phyloP scores from a whole-genome alignment of 2,329 filamentous ascomycete genomes.

The Fusarium luffae region DNA sequence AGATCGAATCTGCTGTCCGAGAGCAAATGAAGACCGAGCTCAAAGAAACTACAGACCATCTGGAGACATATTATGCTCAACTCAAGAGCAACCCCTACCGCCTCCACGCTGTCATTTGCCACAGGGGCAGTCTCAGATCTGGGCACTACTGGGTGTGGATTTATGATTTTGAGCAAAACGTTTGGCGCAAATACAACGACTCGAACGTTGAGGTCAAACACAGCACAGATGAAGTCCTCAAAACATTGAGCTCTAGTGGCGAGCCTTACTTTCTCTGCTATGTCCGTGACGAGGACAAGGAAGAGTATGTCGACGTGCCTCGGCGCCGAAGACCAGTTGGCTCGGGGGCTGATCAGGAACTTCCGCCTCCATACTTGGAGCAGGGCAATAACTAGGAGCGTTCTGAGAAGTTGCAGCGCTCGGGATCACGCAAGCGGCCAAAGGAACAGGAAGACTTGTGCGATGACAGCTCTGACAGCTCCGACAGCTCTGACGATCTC shows the following conservation, averaged over 20 bases:
- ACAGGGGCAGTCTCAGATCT: constrained; percentile 76
- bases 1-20: constrained; percentile 47
- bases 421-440: background rate
- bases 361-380: constrained; percentile 33
- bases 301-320: constrained; percentile 62
- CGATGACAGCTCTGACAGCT: background rate
- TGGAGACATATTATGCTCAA: constrained; percentile 55
- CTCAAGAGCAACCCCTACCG: constrained; percentile 77
- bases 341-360: constrained; percentile 4
- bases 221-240: constrained; percentile 75
- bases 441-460: background rate
- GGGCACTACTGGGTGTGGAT: constrained; percentile 99
- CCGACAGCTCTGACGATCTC: background rate
- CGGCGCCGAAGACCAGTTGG: constrained; percentile 48
- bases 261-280: constrained; percentile 89
- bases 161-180: constrained; percentile 80
- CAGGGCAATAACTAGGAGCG: constrained; percentile 34
- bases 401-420: background rate
- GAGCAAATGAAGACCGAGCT: constrained; percentile 61
- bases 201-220: constrained; percentile 77
- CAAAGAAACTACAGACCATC: constrained; percentile 41
- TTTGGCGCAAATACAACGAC: constrained; percentile 97
- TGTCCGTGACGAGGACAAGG: constrained; percentile 74
- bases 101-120: constrained; percentile 93
- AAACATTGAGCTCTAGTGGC: constrained; percentile 72